These are phyloP conservation scores for Leccinellum albellum DNA, from an alignment of 768 basidiomycete species.

Conservation along the genomic window DNA sequence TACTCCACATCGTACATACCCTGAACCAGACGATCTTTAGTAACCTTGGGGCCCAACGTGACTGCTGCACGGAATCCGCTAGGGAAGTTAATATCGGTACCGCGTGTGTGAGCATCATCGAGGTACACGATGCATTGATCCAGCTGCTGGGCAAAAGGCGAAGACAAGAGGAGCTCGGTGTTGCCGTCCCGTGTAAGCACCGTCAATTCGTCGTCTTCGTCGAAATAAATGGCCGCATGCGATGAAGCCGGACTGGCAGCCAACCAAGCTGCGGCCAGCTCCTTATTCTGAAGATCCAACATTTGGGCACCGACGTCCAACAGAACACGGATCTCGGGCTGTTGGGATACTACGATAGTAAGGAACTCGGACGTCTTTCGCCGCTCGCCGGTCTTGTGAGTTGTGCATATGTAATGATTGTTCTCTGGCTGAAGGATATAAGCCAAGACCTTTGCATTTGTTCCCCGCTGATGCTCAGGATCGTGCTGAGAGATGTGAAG, in stretches of 20 bases:
- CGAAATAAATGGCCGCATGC: slow-evolving; percentile 31
- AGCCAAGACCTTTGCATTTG: slow-evolving; percentile 41
- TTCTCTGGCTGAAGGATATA: slow-evolving; percentile 28
- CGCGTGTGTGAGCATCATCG: slow-evolving; percentile 39
- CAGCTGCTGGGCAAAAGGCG: slow-evolving; percentile 32
- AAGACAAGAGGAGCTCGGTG: slow-evolving; percentile 27
- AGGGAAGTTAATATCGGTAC: slow-evolving; percentile 38
- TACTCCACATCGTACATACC: slow-evolving; percentile 18
- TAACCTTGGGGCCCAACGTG: slow-evolving; percentile 36
- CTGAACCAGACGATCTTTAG: slow-evolving; percentile 35
- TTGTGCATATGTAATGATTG: slow-evolving; percentile 15
- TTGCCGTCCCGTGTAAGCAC: slow-evolving; percentile 32
- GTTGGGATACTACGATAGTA: slow-evolving; percentile 30
- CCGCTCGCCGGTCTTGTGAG: slow-evolving; percentile 9
- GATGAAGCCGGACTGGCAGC: slow-evolving; percentile 4
- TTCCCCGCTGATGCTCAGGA: slow-evolving; percentile 31
- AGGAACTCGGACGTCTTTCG: slow-evolving; percentile 21
- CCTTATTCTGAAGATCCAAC: slow-evolving; percentile 44
- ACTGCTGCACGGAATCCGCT: slow-evolving; percentile 33
- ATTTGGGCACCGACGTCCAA: slow-evolving; percentile 58
- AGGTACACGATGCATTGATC: slow-evolving; percentile 37
- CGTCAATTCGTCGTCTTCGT: slow-evolving; percentile 32
- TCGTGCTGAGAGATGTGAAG: slow-evolving; percentile 32
- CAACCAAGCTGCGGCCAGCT: slow-evolving; percentile 43
- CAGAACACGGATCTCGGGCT: slow-evolving; percentile 41